Conservation (phyloP, 495 filamentous ascomycete species). For the Trichocladium antarcticum region DNA sequence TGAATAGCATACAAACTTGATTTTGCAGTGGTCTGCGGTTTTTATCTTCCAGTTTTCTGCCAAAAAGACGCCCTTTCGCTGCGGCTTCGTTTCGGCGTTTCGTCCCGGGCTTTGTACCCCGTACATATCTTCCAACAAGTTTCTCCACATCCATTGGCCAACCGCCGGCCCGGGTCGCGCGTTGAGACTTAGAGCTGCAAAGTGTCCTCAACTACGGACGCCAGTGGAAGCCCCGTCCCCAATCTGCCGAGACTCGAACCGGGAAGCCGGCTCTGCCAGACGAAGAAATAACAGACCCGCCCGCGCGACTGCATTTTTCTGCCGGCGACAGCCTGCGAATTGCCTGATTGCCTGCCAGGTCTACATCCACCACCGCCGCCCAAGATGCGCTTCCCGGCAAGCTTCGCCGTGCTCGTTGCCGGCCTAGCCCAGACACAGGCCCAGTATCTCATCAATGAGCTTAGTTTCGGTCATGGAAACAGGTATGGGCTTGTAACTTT, state of each 20-base stretch:
- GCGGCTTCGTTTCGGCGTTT: background rate
- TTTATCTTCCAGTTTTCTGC: background rate
- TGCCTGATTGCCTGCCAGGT: background rate
- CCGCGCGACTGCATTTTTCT: background rate
- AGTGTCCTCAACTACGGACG: constrained; percentile 14
- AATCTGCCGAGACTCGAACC: constrained; percentile 12
- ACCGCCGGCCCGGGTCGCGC: constrained; percentile 6
- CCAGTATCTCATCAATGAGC: constrained; percentile 45
- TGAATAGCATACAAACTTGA: background rate
- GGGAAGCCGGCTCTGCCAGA: constrained; percentile 1
- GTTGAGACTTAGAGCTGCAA: constrained; percentile 13
- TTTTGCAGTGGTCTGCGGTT: background rate
- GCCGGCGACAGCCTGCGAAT: background rate
- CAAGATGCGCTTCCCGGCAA: constrained; percentile 35
- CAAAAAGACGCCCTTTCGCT: background rate
- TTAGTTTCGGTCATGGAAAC: constrained; percentile 67
- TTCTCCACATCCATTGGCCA: constrained; percentile 15
- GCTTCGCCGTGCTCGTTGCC: constrained; percentile 40
- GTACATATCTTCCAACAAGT: background rate
- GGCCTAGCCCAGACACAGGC: constrained; percentile 48
- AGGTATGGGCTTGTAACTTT: constrained; percentile 35
- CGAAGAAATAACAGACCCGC: constrained; percentile 7
- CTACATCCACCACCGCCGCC: background rate
- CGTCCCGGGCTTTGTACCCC: background rate
- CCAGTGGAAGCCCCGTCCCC: constrained; percentile 4